These are phyloP conservation scores for Protomyces lactucae-debilis DNA, from an alignment of 1,139 yeast genomes.

Conservation along the genomic window DNA sequence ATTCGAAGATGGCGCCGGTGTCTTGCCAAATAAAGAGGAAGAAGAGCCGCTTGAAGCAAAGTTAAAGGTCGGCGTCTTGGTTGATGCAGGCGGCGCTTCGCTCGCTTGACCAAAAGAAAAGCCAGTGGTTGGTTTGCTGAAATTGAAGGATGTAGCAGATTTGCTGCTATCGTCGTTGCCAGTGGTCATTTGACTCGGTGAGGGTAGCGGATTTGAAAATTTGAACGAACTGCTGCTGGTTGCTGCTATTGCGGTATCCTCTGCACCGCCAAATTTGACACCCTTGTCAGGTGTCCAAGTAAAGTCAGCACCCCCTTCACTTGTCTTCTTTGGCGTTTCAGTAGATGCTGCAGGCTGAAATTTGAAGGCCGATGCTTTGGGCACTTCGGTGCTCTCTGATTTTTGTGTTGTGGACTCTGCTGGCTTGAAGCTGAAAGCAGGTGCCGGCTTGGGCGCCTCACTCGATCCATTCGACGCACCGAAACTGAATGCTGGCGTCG, in stretches of 20 bases:
- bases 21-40: slow-evolving; percentile 1
- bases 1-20: not conserved
- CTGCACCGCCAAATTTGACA: slow-evolving; percentile 37
- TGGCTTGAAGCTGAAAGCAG: slow-evolving; percentile 13
- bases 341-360: not conserved
- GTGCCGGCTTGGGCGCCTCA: not conserved
- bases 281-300: slow-evolving; percentile 41
- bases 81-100: slow-evolving; percentile 2
- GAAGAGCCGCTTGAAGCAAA: slow-evolving; percentile 11
- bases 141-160: slow-evolving; percentile 9
- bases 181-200: slow-evolving; percentile 4
- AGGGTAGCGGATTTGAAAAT: slow-evolving; percentile 26
- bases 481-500: not conserved
- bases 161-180: not conserved
- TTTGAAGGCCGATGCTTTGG: not conserved
- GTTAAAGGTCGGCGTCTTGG: slow-evolving; percentile 5
- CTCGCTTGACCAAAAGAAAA: slow-evolving; percentile 4
- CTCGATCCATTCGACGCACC: not conserved
- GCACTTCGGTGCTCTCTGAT: not conserved
- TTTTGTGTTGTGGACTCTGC: not conserved
- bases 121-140: slow-evolving; percentile 8
- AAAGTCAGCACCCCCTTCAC: slow-evolving; percentile 15
- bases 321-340: slow-evolving; percentile 4
- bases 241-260: not conserved
- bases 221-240: slow-evolving; percentile 1